phyloP scores from a whole-genome alignment of 106 monocot species.

The Dendrobium catenatum region DNA sequence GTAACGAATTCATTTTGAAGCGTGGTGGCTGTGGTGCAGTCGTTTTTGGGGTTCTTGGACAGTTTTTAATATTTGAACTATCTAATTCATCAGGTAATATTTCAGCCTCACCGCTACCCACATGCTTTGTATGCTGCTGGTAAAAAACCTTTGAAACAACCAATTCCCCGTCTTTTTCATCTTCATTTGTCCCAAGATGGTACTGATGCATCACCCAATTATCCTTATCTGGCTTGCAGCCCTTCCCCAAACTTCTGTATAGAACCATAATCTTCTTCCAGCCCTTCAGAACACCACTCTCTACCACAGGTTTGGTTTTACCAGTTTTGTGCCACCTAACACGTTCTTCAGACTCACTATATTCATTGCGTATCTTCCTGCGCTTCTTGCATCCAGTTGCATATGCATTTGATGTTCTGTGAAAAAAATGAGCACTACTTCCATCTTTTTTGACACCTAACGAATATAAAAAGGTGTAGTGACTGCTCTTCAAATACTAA shows the following conservation, averaged over 20 bases:
- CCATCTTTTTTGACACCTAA: slow-evolving; percentile 86
- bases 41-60: slow-evolving; percentile 77
- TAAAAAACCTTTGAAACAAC: slow-evolving; percentile 89
- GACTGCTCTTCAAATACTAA: neutral
- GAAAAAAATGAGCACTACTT: slow-evolving; percentile 77
- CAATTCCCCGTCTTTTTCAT: slow-evolving; percentile 74
- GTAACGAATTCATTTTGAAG: slow-evolving; percentile 16
- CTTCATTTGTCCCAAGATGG: slow-evolving; percentile 81
- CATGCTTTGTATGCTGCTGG: slow-evolving; percentile 33
- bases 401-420: slow-evolving; percentile 81
- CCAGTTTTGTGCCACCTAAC: slow-evolving; percentile 98
- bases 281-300: slow-evolving; percentile 70
- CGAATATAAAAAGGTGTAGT: neutral
- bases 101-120: slow-evolving; percentile 26
- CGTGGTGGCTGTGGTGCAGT: slow-evolving; percentile 52
- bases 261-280: slow-evolving; percentile 98
- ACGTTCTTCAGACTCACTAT: slow-evolving; percentile 29
- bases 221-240: slow-evolving; percentile 60
- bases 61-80: slow-evolving; percentile 13
- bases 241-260: slow-evolving; percentile 53
- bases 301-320: slow-evolving; percentile 71
- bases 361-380: slow-evolving; percentile 41
- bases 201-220: slow-evolving; percentile 99
- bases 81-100: slow-evolving; percentile 16
- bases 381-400: slow-evolving; percentile 77